Conservation (phyloP, 257 asterid species). For the Eustoma russellianum region DNA sequence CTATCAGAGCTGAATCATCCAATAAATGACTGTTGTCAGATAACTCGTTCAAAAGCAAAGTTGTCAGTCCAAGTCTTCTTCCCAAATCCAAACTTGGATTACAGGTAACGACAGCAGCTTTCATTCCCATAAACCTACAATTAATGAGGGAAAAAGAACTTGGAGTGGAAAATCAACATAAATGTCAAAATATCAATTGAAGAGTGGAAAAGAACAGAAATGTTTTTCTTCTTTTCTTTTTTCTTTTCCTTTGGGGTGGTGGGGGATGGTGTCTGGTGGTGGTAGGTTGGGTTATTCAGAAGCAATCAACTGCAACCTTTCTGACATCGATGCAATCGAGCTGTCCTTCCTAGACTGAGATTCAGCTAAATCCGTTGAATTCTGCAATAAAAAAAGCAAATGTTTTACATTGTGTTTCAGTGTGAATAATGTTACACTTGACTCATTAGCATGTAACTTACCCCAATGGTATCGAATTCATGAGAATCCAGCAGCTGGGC, state of each 20-base stretch:
- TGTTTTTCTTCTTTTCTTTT: too few relatives aligned
- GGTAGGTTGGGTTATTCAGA: background rate
- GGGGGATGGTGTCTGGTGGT: too few relatives aligned
- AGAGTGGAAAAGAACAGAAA: too few relatives aligned
- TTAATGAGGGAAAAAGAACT: too few relatives aligned
- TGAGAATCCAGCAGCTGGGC: conserved; percentile 64
- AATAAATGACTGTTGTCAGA: too few relatives aligned
- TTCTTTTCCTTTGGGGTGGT: too few relatives aligned
- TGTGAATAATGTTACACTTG: too few relatives aligned
- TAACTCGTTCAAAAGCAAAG: conserved; percentile 34
- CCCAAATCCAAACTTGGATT: conserved; percentile 44
- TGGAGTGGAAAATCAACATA: too few relatives aligned
- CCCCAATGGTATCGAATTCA: conserved; percentile 27
- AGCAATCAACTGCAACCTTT: conserved; percentile 34
- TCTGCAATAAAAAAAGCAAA: conserved; percentile 21
- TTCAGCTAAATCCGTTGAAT: conserved; percentile 12
- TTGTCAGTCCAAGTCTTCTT: conserved; percentile 39
- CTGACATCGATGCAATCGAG: conserved; percentile 35
- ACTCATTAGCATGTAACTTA: too few relatives aligned
- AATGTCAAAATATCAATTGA: too few relatives aligned
- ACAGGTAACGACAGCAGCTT: conserved; percentile 55
- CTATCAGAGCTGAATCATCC: conserved; percentile 18
- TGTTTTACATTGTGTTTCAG: background rate
- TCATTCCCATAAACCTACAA: conserved; percentile 83
- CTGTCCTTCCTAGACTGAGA: conserved; percentile 21